Base-by-base conservation (phyloP, 139 green algal species). In the Astrephomene gubernaculifera region DNA sequence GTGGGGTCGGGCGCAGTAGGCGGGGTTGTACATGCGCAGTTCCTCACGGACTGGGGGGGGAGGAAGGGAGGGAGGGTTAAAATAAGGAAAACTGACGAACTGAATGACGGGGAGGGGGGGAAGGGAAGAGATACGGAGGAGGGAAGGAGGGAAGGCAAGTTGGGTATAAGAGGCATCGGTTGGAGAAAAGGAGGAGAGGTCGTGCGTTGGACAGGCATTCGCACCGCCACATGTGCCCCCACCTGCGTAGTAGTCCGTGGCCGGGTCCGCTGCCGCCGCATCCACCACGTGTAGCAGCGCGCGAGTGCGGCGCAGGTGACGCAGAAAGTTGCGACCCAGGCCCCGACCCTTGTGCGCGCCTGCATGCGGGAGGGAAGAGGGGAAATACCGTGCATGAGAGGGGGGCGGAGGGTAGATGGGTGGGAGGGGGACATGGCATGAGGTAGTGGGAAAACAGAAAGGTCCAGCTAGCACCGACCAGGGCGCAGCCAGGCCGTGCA, bases 11-110 rank as follows among this genome's bases (percentile, higher is more conserved):
- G 81, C 35, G 53, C 90, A 92, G 89, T 98, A 98, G 71, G 95
- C 90, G 10, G 96, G 94, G 83, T 98, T 98, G 93, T 98, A 98
- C 94, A 98, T 94, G 27, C 93, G 88, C 83, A 98, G 92, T 92
- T 98, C 96, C 89, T 95, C 90, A 0, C 93, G 76, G 24, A 87
- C 89, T 76, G 81, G 19, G 10, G 19, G 39, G 7, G 7, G 39
- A 31, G 22, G 33, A 24, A 44, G 27, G 41, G 41, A 4, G 69
- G 25, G 25, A 75, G 39, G 69, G 22, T n/a, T n/a, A n/a, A n/a
- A n/a, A n/a, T n/a, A n/a, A n/a, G n/a, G n/a, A n/a, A n/a, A n/a
- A n/a, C n/a, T n/a, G n/a, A n/a, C n/a, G n/a, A n/a, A n/a, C n/a
- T n/a, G n/a, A n/a, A n/a, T n/a, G n/a, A n/a, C n/a, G n/a, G n/a